Evolutionary conservation across 306 rosid genomes (phyloP), one percentile per base, ranked within the genome.

Genomic region (Quercus mongolica): DNA sequence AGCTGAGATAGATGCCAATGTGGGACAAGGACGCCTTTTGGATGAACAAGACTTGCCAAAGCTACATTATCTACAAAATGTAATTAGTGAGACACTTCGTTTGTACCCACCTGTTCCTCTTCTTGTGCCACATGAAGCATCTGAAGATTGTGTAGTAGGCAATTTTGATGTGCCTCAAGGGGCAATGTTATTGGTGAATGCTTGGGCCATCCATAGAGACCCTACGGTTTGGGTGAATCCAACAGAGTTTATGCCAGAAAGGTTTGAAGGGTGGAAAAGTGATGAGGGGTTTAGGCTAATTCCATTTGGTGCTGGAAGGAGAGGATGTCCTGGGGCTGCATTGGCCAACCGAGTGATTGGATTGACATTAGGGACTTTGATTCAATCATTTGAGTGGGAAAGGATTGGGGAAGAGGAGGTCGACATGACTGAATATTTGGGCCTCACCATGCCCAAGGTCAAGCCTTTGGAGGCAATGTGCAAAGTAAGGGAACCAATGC

Each of bases 121-220:
- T 4, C 46, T 84, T 17, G 1, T 76, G 14, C 92, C 89, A 2
- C 92, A 83, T 3, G 87, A 89, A 15, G 79, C 90, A 0, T 83
- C 86, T 46, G 3, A 46, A 0, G 52, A 59, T 71, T 85, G 90
- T 72, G 51, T 14, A 1, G 82, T 88, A 0, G 80, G 85, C 6
- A 88, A 87, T 6, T 88, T 1, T 63, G 79, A 85, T 9, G 72
- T 88, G 3, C 85, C 90, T 49, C 20, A 26, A 28, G 90, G 87
- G 44, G 84, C 92, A 33, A 82, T 73, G 81, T 20, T 88, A 46
- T 7, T 88, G 11, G 76, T 78, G 18, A 88, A 86, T 56, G 10
- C 74, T 56, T 88, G 90, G 92, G 85, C 84, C 52, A 23, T 88
- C 14, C 92, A 88, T 1, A 76, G 85, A 2, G 86, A 88, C 20